Evolutionary conservation across 1,284 basidiomycete genomes (phyloP).

Genomic region (Melampsora larici-populina): DNA sequence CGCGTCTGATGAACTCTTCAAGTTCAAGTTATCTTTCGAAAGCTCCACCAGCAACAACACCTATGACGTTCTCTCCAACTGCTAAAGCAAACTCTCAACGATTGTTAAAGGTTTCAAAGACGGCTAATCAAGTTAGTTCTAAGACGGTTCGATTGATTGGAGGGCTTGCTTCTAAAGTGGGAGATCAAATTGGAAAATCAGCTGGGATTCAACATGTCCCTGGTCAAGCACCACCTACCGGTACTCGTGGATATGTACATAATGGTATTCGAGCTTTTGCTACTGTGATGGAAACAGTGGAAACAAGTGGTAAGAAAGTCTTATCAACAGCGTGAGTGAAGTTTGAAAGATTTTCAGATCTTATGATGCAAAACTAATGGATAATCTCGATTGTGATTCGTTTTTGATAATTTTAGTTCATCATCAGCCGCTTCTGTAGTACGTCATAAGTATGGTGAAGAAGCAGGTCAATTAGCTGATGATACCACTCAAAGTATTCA

Average conservation of each 20-base stretch:
- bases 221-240: conserved; percentile 46
- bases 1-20: conserved; percentile 47
- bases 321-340: conserved; percentile 34
- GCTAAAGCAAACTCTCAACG: conserved; percentile 45
- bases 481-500: conserved; percentile 48
- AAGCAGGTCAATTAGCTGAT: conserved; percentile 50
- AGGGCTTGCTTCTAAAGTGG: conserved; percentile 49
- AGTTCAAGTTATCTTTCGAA: conserved; percentile 47
- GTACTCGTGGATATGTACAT: conserved; percentile 51
- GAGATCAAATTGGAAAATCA: conserved; percentile 52
- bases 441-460: conserved; percentile 52
- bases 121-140: conserved; percentile 45
- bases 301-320: conserved; percentile 49
- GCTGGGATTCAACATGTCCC: conserved; percentile 51
- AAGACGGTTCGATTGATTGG: conserved; percentile 51
- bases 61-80: conserved; percentile 46
- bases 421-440: conserved; percentile 52
- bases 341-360: background rate
- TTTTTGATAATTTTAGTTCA: conserved; percentile 48
- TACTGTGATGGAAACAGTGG: conserved; percentile 53
- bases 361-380: conserved; percentile 43
- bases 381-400: conserved; percentile 21
- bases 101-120: conserved; percentile 44
- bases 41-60: conserved; percentile 44
- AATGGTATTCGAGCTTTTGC: conserved; percentile 52